Conservation (phyloP, 768 basidiomycete genomes). For the Trametes cingulata region DNA sequence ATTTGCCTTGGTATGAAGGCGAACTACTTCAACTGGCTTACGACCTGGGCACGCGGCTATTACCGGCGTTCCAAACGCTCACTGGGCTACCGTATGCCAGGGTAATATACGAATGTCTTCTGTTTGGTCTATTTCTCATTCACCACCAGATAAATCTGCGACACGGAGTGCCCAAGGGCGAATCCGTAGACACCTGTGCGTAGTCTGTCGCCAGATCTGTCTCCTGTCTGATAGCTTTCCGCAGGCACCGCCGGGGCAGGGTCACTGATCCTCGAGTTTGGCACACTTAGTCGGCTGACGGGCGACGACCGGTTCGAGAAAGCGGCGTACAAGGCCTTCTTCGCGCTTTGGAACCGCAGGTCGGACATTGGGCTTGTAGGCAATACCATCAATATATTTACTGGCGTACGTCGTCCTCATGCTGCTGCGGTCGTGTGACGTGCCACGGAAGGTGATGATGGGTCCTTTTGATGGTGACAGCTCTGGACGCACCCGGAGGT, state of each 20-base stretch:
- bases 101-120: constrained; percentile 41
- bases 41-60: constrained; percentile 82
- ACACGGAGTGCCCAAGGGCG: constrained; percentile 72
- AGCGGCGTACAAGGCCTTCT: constrained; percentile 87
- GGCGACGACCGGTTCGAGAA: constrained; percentile 89
- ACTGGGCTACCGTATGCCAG: constrained; percentile 93
- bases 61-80: constrained; percentile 90
- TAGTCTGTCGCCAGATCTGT: constrained; percentile 9
- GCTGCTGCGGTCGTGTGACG: background rate
- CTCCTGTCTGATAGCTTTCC: background rate
- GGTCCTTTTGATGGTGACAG: constrained; percentile 37
- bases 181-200: constrained; percentile 85
- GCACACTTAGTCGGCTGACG: constrained; percentile 87
- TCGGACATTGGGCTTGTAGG: constrained; percentile 85
- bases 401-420: constrained; percentile 57
- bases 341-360: constrained; percentile 90
- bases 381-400: constrained; percentile 82
- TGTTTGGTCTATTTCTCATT: constrained; percentile 7
- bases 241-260: constrained; percentile 91
- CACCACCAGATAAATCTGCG: constrained; percentile 72
- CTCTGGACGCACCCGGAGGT: constrained; percentile 76
- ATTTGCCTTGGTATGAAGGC: constrained; percentile 81
- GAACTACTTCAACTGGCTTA: constrained; percentile 80
- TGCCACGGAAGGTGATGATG: background rate
- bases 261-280: constrained; percentile 91